phyloP scores from a whole-genome alignment of 2,329 filamentous ascomycete species.

The Fusarium denticulatum region DNA sequence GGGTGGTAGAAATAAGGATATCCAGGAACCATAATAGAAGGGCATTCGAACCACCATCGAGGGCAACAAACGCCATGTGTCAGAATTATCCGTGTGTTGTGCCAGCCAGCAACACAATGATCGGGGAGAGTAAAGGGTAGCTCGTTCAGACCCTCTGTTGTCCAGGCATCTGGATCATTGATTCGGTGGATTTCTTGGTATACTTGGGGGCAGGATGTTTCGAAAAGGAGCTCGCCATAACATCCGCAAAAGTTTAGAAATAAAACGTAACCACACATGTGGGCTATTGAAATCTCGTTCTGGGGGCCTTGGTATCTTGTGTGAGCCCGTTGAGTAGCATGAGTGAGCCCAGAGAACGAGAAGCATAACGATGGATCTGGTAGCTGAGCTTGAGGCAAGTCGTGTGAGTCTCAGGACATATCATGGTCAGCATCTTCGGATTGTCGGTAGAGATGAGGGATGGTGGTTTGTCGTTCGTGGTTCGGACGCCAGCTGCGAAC shows the following conservation, averaged over 20 bases:
- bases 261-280: constrained; percentile 46
- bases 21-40: constrained; percentile 19
- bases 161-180: constrained; percentile 42
- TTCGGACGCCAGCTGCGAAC: not conserved
- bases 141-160: constrained; percentile 20
- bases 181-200: constrained; percentile 44
- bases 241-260: constrained; percentile 44
- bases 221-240: constrained; percentile 36
- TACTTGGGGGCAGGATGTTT: constrained; percentile 37
- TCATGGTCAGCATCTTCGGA: constrained; percentile 22
- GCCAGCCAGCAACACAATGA: constrained; percentile 39
- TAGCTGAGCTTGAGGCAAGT: not conserved
- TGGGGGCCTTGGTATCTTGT: constrained; percentile 13
- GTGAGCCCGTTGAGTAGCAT: constrained; percentile 20
- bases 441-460: not conserved
- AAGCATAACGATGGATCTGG: constrained; percentile 26
- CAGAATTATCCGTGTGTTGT: constrained; percentile 37
- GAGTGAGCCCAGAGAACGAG: not conserved
- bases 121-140: constrained; percentile 42
- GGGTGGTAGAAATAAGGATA: constrained; percentile 25
- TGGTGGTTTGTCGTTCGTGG: constrained; percentile 5
- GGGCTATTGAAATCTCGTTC: not conserved
- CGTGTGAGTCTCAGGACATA: constrained; percentile 12
- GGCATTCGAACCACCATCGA: constrained; percentile 31
- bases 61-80: constrained; percentile 27